phyloP scores from a whole-genome alignment of 345 rosid genomes.

The Populus ilicifolia region DNA sequence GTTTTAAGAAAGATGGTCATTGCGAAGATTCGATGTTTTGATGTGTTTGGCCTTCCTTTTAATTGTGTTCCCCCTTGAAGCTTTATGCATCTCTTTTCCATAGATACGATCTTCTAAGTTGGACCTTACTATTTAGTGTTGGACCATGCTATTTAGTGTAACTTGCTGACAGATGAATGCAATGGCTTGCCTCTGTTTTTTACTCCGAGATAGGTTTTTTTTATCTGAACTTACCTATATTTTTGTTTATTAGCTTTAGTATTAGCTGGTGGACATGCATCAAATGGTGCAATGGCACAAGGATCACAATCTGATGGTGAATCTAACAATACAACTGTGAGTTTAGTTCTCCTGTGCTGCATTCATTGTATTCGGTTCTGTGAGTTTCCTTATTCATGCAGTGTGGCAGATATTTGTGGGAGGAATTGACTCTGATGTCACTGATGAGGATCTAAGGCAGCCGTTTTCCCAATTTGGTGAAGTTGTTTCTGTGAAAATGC shows the following conservation, averaged over 20 bases:
- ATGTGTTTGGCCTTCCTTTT: background rate
- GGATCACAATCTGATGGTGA: constrained; percentile 69
- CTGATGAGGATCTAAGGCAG: constrained; percentile 82
- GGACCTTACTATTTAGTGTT: background rate
- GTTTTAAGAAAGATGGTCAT: background rate
- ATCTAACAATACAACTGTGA: constrained; percentile 76
- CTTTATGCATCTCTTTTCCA: background rate
- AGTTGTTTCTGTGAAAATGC: constrained; percentile 87
- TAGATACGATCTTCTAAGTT: background rate
- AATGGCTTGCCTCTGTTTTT: background rate
- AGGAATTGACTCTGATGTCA: constrained; percentile 78
- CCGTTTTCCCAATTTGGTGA: constrained; percentile 84
- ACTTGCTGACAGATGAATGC: background rate
- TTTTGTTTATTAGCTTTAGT: constrained; percentile 53
- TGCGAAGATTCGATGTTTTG: background rate
- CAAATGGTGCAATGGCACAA: constrained; percentile 54
- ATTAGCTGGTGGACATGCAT: constrained; percentile 76
- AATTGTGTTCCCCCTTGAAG: background rate
- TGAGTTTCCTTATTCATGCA: constrained; percentile 19
- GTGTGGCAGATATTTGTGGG: constrained; percentile 83
- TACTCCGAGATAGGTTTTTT: constrained; percentile 12
- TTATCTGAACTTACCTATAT: constrained; percentile 9
- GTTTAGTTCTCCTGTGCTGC: constrained; percentile 28
- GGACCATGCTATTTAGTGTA: background rate
- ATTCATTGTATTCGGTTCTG: constrained; percentile 1